Evolutionary conservation across 148 eudicot genomes (phyloP), one percentile per base, ranked within the genome.

Genomic region (Agrostemma githago): DNA sequence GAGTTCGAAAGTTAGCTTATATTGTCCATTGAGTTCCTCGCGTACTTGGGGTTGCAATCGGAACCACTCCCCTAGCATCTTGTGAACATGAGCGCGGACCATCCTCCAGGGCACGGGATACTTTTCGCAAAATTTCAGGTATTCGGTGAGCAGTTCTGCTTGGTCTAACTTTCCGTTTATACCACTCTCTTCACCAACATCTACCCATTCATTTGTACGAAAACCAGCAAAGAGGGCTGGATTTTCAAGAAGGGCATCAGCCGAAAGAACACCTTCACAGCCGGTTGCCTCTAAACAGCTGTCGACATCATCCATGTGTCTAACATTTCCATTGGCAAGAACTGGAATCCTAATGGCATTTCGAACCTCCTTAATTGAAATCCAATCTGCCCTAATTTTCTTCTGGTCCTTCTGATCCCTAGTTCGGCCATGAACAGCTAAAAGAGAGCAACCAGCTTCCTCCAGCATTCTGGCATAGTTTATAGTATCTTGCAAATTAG

Each of bases 31-130:
- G 12, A 95, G 76, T 21, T 92, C 96, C 62, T 90, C 92, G 60
- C 99, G 85, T 3, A 95, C 89, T 46, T 84, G 62, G 0, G 99
- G 99, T 51, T 86, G 97, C 76, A 85, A 20, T 46, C 87, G 79
- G 43, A 95, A 95, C 99, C 97, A 95, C 71, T 92, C 96, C 34
- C 97, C 99, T 48, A 95, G 74, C 89, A 95, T 80, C 84, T 89
- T 92, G 76, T 95, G 99, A 66, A 92, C 92, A 68, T 95, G 99
- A 57, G 96, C 82, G 34, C 93, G 92, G 17, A 95, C 74, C 81
- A 95, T 95, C 84, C 99, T 92, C 97, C 94, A 92, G 3, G 99
- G 99, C 56, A 95, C 94, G 0, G 99, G 96, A 79, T 90, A 82
- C 75, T 83, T 83, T 83, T 92, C 97, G 77, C 97, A 90, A 6